Evolutionary conservation across 1,139 yeast genomes (phyloP), one percentile per base, ranked within the genome.

Genomic region (Candida buenavistaensis): DNA sequence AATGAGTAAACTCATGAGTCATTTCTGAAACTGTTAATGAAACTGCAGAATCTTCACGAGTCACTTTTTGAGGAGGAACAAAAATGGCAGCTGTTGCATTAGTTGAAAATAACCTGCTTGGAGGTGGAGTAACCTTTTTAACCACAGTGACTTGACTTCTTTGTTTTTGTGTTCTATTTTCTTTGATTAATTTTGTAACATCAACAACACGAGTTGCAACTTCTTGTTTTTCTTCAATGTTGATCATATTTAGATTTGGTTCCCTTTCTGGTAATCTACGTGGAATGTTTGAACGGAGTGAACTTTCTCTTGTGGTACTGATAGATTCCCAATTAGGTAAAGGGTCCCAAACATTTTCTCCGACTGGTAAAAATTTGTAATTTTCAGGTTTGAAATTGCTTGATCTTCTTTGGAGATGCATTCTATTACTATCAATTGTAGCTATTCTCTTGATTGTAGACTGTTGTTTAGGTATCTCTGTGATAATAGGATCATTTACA

Each of bases 301-400:
- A 40, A 17, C 31, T 39, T 8, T 37, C 41, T 19, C 43, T 23
- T 19, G 55, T 44, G 9, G 24, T 30, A 32, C 39, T 32, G 10
- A 60, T 43, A 4, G 51, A 28, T 5, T 57, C 51, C 75, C 75
- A 68, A 40, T 68, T 68, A 5, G 64, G 53, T 15, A 21, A 30
- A 4, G 25, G 10, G 14, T 24, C 30, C 12, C 24, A 19, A 11
- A 19, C 19, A 21, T 15, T 27, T 10, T 27, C 26, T 21, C 30
- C 30, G 14, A 26, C 10, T 8, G 35, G 35, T 10, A 30, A 23
- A n/a, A 14, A 7, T 14, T 23, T 26, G n/a, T 26, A 27, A 14
- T 21, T n/a, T 12, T 16, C 34, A 10, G 14, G 17, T 26, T 26
- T 26, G 22, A 17, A 26, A 13, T 32, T 30, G 3, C 33, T 9